Percentiles rank a stretch among this genome's conserved stretches.
Evolutionary conservation across 2,329 filamentous ascomycete genomes (phyloP).

Genomic region (Ilyonectria mors-panacis): DNA sequence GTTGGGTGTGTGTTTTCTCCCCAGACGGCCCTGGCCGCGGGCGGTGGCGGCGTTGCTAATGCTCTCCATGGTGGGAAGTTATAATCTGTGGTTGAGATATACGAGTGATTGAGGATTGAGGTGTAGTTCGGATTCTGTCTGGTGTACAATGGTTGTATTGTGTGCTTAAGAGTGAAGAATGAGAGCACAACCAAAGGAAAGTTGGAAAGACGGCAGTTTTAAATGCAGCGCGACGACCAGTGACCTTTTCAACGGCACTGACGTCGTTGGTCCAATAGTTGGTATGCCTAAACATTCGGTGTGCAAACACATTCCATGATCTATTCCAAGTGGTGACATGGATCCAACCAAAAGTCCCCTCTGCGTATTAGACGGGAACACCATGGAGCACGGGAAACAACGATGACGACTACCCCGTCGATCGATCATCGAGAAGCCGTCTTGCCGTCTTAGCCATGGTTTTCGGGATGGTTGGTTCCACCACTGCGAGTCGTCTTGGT

Average conservation of each 20-base stretch:
- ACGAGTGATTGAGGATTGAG: conserved; percentile 7
- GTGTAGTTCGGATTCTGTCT: neutral
- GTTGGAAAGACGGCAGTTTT: conserved; percentile 8
- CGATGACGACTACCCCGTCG: conserved; percentile 2
- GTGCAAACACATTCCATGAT: neutral
- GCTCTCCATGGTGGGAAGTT: conserved; percentile 69
- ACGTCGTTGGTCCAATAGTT: conserved; percentile 10
- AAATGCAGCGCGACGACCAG: conserved; percentile 13
- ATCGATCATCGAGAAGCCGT: neutral
- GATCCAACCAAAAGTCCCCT: neutral
- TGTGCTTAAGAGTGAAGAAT: neutral
- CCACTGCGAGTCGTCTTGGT: neutral
- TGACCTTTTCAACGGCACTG: conserved; percentile 1
- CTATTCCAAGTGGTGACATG: neutral
- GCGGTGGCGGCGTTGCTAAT: conserved; percentile 68
- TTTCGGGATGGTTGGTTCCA: neutral
- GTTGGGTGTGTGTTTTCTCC: conserved; percentile 57
- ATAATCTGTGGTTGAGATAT: neutral
- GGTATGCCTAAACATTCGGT: neutral
- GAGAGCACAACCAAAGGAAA: neutral
- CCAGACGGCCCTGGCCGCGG: conserved; percentile 60
- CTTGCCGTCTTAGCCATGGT: conserved; percentile 1
- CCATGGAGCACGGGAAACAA: neutral
- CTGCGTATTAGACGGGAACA: neutral
- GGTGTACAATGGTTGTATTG: neutral